Conservation (phyloP, 2,329 filamentous ascomycete genomes). For the Microsporum canis region DNA sequence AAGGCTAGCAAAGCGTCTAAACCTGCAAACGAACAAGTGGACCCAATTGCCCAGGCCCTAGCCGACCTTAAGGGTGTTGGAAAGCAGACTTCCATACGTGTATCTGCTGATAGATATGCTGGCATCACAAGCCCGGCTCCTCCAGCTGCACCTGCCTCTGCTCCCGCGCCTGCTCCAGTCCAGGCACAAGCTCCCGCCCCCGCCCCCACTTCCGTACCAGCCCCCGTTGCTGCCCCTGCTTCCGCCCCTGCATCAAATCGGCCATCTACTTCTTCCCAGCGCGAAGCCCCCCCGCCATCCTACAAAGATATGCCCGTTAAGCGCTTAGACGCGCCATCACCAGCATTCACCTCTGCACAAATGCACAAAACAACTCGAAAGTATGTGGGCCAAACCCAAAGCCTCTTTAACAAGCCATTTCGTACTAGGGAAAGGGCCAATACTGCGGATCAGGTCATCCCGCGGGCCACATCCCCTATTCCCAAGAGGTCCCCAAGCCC, state of each 20-base stretch:
- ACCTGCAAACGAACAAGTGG: slow-evolving; percentile 50
- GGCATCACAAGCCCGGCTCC: slow-evolving; percentile 76
- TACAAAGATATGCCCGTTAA: slow-evolving; percentile 66
- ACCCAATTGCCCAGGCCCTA: slow-evolving; percentile 84
- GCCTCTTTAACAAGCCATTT: slow-evolving; percentile 49
- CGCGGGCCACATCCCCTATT: slow-evolving; percentile 27
- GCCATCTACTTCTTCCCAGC: slow-evolving; percentile 40
- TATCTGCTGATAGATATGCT: slow-evolving; percentile 91
- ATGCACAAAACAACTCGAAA: slow-evolving; percentile 94
- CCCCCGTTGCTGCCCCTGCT: slow-evolving; percentile 22
- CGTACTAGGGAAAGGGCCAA: slow-evolving; percentile 22
- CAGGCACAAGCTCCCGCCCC: not conserved
- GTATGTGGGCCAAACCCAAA: slow-evolving; percentile 71
- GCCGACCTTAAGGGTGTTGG: slow-evolving; percentile 81
- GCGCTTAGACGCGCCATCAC: slow-evolving; percentile 75
- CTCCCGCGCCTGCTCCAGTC: not conserved
- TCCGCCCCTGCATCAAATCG: slow-evolving; percentile 16
- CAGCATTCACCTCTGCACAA: slow-evolving; percentile 80
- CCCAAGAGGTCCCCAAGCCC: slow-evolving; percentile 30
- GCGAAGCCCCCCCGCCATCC: slow-evolving; percentile 73
- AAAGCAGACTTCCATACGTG: slow-evolving; percentile 69
- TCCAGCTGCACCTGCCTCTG: slow-evolving; percentile 19
- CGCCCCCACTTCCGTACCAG: not conserved
- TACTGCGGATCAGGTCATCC: slow-evolving; percentile 27
- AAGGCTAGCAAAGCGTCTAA: slow-evolving; percentile 32